Evolutionary conservation across 1,139 yeast species (phyloP), one percentile per base, ranked within the genome.

Genomic region (Diutina neorugosa): DNA sequence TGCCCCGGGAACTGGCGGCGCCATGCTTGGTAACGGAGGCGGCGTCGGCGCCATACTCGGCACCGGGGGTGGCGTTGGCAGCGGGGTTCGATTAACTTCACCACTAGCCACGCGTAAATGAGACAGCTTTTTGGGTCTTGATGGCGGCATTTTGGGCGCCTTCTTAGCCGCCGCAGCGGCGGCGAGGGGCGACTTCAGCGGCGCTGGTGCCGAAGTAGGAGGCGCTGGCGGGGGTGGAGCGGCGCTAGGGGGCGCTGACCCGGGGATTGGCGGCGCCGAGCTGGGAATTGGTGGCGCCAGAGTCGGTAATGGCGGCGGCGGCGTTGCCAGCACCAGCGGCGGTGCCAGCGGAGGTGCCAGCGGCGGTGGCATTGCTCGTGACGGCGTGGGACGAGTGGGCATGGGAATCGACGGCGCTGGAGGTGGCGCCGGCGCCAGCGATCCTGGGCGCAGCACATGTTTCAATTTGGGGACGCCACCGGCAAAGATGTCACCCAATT

Each of bases 381-480:
- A 40, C 11, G n/a, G 25, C 19, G 34, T 21, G 1, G 19, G 48
- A 8, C 34, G 25, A 4, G 18, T 8, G 21, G 31, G 31, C 5
- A 21, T 23, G 11, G 34, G 48, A n/a, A 44, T 23, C 19, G 21
- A 14, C 7, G 48, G 48, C 4, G 48, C 34, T 11, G 48, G 16
- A 2, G 48, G 48, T 8, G 48, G 48, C 8, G 48, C 37, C 9
- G 27, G 34, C 4, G 31, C 16, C 16, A 6, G 12, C n/a, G 19
- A 4, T 11, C 40, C 40, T 8, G 23, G 14, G 14, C 40, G 40
- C 40, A 27, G 37, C 23, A 46, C 50, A n/a, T 25, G 40, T 60
- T 79, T 81, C 59, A 89, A 71, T 61, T 86, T 87, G 8, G 96
- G 96, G 65, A 89, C 77, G 1, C 96, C 96, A 11, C 88, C 90